A percentile compares a stretch with the other conserved stretches of the same genome.
phyloP scores from a whole-genome alignment of 345 rosid genomes.

The Noccaea bulbosa region DNA sequence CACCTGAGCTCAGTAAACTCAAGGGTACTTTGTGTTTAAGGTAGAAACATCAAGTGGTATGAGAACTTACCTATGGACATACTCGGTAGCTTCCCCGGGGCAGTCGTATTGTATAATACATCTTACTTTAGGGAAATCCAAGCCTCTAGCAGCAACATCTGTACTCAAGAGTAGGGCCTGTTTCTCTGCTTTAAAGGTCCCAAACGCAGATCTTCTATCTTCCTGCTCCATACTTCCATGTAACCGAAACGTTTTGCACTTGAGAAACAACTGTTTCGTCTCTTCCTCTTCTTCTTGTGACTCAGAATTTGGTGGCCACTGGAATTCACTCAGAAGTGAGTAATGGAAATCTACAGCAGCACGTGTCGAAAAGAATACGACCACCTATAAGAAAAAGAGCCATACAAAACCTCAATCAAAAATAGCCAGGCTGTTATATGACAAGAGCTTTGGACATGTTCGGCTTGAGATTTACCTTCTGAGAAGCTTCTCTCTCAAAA shows the following conservation, averaged over 20 bases:
- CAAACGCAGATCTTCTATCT: slow-evolving; percentile 77
- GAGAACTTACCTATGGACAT: slow-evolving; percentile 78
- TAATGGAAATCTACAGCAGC: slow-evolving; percentile 98
- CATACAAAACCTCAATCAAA: slow-evolving; percentile 21
- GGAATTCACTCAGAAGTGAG: slow-evolving; percentile 69
- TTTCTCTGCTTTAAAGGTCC: slow-evolving; percentile 74
- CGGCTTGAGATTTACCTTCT: slow-evolving; percentile 57
- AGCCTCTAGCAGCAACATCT: slow-evolving; percentile 92
- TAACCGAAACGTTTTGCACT: slow-evolving; percentile 71
- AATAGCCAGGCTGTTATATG: slow-evolving; percentile 16
- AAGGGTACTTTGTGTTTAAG: slow-evolving; percentile 3
- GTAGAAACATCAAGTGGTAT: not conserved
- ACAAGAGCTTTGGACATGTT: not conserved
- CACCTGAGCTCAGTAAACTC: slow-evolving; percentile 9
- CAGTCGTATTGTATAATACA: slow-evolving; percentile 97
- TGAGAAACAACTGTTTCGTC: slow-evolving; percentile 57
- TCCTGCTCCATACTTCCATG: slow-evolving; percentile 98
- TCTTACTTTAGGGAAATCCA: slow-evolving; percentile 91
- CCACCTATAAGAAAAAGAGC: slow-evolving; percentile 58
- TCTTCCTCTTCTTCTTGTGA: slow-evolving; percentile 49
- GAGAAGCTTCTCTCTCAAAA: slow-evolving; percentile 76
- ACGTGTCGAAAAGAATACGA: slow-evolving; percentile 96
- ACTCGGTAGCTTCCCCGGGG: slow-evolving; percentile 99
- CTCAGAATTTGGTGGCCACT: slow-evolving; percentile 61
- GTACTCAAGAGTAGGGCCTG: slow-evolving; percentile 82